Base-by-base conservation (phyloP, 2,329 filamentous ascomycete species). In the Colletotrichum sp. region DNA sequence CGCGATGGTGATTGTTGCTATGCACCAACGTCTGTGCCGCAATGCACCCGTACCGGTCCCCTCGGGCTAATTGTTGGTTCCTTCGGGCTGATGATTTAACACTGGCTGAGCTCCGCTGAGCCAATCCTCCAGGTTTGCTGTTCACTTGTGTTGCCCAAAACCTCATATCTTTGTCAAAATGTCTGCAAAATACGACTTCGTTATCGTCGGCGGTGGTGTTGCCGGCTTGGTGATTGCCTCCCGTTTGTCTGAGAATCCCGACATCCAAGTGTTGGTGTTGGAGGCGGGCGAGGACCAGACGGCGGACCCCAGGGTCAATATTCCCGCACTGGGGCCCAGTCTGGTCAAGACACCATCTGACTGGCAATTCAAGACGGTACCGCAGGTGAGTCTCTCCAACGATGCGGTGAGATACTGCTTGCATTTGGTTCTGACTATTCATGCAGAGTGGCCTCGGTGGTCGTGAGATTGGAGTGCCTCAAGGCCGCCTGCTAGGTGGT, bases 211-310 rank as follows among this genome's bases (percentile, higher is more conserved):
- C 49, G 77, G 77, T 18, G 77, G 77, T 52, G 75, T 76, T 28
- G 71, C 75, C 52, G 77, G 77, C 57, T 65, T 77, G 26, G 77
- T 78, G 16, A 52, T 77, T 15, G 77, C 77, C 5, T 32, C 75
- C 26, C 75, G 75, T 6, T 44, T 78, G n/a, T 77, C 77, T 6
- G 80, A 81, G 39, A 72, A 80, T 26, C 64, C 78, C 4, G 62
- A 62, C 4, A 24, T 78, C 28, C 30, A 69, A 8, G 79, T 84
- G 5, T 49, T 83, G 5, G 79, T 84, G 10, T 63, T 84, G 21
- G 83, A 84, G 65, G 80, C 82, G 7, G 82, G 82, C 18, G 70
- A 78, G 13, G 81, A 83, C 70, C 76, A 77, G 12, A 77, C 72
- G 2, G 78, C 75, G 2, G 81, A 84, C 49, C 79, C 81, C 4